Base-by-base conservation (phyloP, 768 basidiomycete genomes). In the Suillus brevipes region DNA sequence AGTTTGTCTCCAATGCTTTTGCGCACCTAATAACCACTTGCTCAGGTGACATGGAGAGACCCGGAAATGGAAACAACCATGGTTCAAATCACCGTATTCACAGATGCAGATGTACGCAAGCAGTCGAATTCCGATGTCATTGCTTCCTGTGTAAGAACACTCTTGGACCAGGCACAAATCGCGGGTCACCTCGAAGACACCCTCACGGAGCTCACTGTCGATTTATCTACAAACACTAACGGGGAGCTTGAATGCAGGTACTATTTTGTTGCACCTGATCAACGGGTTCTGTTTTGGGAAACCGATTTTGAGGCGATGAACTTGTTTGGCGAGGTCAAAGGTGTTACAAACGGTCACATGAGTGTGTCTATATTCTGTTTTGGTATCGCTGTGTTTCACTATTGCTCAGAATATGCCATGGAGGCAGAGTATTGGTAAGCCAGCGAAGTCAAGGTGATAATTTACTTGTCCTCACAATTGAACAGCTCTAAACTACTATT, bases 261-360 rank as follows among this genome's bases (percentile, higher is more conserved):
- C n/a, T 57, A 57, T 23, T 57, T 57, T 37, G 55, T 57, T 13
- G 55, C 55, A 37, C 55, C 55, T 57, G 55, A 57, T 37, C 55
- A 7, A n/a, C 34, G 55, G 13, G 36, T 14, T 23, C 36, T 57
- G 36, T 57, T 57, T 23, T 57, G 55, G 55, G 55, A 23, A 23
- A 7, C 23, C 4, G 36, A 37, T 37, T 57, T 57, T 57, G 55
- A 57, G n/a, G 55, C 55, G n/a, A 57, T 9, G 36, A n/a, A 37
- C 14, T 37, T 57, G n/a, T 37, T 57, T 16, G 36, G 55, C 4
- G 55, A 37, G 34, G 55, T 57, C 36, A 57, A 37, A 14, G 36
- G 55, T 8, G 55, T 57, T 56, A 56, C 55, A 6, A 56, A 13
- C 7, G 36, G 55, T 37, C 55, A 56, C n/a, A 56, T 56, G n/a